phyloP scores from a whole-genome alignment of 768 basidiomycete species.

The Hygrophoropsis aurantiaca region DNA sequence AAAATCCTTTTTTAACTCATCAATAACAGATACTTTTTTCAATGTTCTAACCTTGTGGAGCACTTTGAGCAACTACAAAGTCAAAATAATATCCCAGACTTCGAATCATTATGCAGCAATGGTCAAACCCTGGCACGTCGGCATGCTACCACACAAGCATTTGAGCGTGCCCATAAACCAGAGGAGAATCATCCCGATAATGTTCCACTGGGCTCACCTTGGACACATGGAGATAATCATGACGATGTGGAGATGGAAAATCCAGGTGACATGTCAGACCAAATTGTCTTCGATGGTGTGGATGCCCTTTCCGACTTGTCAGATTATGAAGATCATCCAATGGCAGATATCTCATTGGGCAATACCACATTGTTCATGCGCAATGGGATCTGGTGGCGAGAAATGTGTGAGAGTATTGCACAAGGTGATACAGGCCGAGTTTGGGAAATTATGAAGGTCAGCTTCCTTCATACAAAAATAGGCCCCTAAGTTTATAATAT shows the following conservation, averaged over 20 bases:
- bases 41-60: background rate
- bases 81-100: background rate
- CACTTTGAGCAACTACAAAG: background rate
- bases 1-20: background rate
- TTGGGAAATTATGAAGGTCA: slow-evolving; percentile 23
- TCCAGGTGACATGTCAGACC: too few relatives aligned
- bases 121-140: background rate
- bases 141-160: background rate
- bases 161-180: background rate
- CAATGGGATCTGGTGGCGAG: slow-evolving; percentile 22
- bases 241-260: background rate
- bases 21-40: background rate
- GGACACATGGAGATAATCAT: background rate
- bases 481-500: background rate
- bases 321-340: background rate
- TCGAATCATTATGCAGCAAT: background rate
- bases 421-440: slow-evolving; percentile 23
- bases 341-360: slow-evolving; percentile 6
- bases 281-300: too few relatives aligned
- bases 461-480: background rate
- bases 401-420: slow-evolving; percentile 20
- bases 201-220: background rate
- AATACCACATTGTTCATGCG: slow-evolving; percentile 20
- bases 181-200: background rate
- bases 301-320: background rate